Conservation (phyloP, 352 stramenopile genomes). For the Phytophthora capsici region DNA sequence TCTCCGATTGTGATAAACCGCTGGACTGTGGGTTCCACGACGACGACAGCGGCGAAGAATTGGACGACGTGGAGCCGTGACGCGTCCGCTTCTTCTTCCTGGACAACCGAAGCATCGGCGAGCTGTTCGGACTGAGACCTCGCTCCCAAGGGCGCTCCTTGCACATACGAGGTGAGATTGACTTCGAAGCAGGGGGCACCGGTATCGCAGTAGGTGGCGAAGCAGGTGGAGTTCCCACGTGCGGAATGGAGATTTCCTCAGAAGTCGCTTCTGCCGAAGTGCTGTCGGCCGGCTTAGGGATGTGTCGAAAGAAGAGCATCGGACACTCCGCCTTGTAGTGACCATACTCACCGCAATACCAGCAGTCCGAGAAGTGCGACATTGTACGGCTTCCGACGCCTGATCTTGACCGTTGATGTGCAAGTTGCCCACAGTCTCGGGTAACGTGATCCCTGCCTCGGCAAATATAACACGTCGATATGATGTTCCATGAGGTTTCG, state of each 20-base stretch:
- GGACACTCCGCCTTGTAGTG: slow-evolving; percentile 82
- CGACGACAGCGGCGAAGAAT: slow-evolving; percentile 30
- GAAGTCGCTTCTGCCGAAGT: slow-evolving; percentile 24
- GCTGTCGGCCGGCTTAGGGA: slow-evolving; percentile 36
- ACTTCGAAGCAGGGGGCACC: slow-evolving; percentile 13
- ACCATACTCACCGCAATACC: slow-evolving; percentile 77
- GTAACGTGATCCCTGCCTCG: slow-evolving; percentile 51
- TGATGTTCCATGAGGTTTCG: slow-evolving; percentile 53
- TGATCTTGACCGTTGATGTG: slow-evolving; percentile 20
- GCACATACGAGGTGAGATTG: slow-evolving; percentile 19
- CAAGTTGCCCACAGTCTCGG: slow-evolving; percentile 60
- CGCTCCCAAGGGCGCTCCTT: slow-evolving; percentile 46
- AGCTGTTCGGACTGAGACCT: slow-evolving; percentile 34
- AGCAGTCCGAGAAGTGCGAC: slow-evolving; percentile 60
- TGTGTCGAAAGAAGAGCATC: slow-evolving; percentile 66
- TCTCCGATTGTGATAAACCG: slow-evolving; percentile 36
- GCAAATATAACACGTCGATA: slow-evolving; percentile 76
- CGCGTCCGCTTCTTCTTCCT: slow-evolving; percentile 77
- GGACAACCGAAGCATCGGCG: slow-evolving; percentile 36
- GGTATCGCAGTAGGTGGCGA: slow-evolving; percentile 31
- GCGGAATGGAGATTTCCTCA: slow-evolving; percentile 3
- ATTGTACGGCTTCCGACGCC: slow-evolving; percentile 20
- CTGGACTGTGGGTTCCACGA: slow-evolving; percentile 34
- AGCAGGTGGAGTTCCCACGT: slow-evolving; percentile 16
- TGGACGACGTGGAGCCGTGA: slow-evolving; percentile 47